Conservation (phyloP, 2,329 filamentous ascomycete genomes). For the Penicillium hordei region DNA sequence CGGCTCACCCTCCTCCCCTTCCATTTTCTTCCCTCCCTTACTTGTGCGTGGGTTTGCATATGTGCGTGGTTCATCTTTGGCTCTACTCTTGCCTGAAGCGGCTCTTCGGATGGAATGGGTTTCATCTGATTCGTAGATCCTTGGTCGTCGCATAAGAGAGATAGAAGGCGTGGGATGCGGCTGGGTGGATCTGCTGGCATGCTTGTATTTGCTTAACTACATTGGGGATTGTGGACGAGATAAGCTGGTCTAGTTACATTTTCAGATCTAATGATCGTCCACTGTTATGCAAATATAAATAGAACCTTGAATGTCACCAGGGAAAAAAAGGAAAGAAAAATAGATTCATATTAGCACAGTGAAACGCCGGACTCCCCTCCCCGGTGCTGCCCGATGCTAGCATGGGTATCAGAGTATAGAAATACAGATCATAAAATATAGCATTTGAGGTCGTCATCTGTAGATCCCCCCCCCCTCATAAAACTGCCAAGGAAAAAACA, state of each 20-base stretch:
- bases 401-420: slow-evolving; percentile 26
- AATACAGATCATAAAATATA: slow-evolving; percentile 14
- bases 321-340: not conserved
- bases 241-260: not conserved
- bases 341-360: slow-evolving; percentile 8
- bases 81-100: not conserved
- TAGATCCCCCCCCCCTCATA: not conserved
- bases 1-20: not conserved
- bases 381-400: slow-evolving; percentile 19
- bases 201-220: not conserved
- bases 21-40: not conserved
- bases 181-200: not conserved
- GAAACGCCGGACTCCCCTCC: slow-evolving; percentile 20
- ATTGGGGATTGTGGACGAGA: not conserved
- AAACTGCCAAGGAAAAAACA: slow-evolving; percentile 5
- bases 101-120: slow-evolving; percentile 15
- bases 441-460: slow-evolving; percentile 7
- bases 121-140: slow-evolving; percentile 9
- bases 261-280: not conserved
- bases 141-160: not conserved
- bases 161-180: not conserved
- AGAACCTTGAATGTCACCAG: not conserved
- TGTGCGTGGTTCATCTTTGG: not conserved
- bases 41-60: not conserved
- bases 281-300: slow-evolving; percentile 3